These are phyloP conservation scores for Solanum ahanhuiri DNA, from an alignment of 257 asterid genomes.

Conservation along the genomic window DNA sequence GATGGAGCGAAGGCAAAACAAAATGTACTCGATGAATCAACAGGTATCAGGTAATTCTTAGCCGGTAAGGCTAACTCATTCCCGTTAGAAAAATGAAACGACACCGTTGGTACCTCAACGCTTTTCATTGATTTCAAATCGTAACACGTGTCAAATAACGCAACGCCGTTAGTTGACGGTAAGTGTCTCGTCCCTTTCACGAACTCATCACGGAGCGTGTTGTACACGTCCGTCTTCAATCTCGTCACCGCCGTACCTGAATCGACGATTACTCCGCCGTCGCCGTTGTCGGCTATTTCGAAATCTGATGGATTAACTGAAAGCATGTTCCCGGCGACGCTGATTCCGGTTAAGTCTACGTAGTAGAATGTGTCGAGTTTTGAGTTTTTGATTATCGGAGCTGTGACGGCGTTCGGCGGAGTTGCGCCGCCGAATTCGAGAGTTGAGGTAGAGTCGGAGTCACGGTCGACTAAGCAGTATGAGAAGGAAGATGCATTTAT, in stretches of 20 bases:
- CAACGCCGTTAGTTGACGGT: conserved; percentile 53
- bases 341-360: conserved; percentile 56
- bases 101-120: conserved; percentile 89
- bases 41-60: conserved; percentile 84
- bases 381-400: conserved; percentile 50
- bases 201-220: conserved; percentile 66
- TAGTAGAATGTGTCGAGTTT: conserved; percentile 61
- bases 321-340: conserved; percentile 60
- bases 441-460: conserved; percentile 63
- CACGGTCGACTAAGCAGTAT: conserved; percentile 85
- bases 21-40: conserved; percentile 74
- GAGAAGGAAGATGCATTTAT: conserved; percentile 70
- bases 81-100: conserved; percentile 79
- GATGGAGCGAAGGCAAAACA: conserved; percentile 93
- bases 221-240: conserved; percentile 59
- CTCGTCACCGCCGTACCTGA: conserved; percentile 93
- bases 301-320: conserved; percentile 38
- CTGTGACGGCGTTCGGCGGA: conserved; percentile 47
- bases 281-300: conserved; percentile 40
- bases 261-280: conserved; percentile 83
- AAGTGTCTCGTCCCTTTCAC: conserved; percentile 37
- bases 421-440: conserved; percentile 46
- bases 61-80: conserved; percentile 66
- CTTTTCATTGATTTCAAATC: conserved; percentile 54
- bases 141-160: conserved; percentile 84